These are phyloP conservation scores for Xylaria acuta DNA, from an alignment of 495 filamentous ascomycete species.

Conservation along the genomic window DNA sequence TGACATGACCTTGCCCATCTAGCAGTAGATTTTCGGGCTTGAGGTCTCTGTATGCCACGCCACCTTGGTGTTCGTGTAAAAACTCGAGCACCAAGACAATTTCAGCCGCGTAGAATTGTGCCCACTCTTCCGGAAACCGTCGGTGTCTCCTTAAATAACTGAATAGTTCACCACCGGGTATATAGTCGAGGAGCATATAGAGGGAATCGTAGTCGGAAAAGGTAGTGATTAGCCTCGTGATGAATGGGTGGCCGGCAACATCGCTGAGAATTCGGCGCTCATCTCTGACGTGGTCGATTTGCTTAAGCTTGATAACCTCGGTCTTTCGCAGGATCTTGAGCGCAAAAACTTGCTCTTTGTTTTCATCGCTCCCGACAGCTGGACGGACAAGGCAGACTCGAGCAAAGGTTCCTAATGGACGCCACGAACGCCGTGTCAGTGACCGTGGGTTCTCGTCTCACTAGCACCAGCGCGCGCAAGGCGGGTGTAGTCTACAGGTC, in stretches of 20 bases:
- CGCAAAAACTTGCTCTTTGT: constrained; percentile 79
- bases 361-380: constrained; percentile 57
- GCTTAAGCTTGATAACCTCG: constrained; percentile 91
- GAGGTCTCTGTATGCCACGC: constrained; percentile 91
- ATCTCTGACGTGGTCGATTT: constrained; percentile 96
- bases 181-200: constrained; percentile 93
- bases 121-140: constrained; percentile 83
- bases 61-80: constrained; percentile 80
- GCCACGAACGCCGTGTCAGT: constrained; percentile 21
- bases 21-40: constrained; percentile 97
- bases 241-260: constrained; percentile 92
- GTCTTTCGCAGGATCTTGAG: constrained; percentile 89
- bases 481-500: not conserved
- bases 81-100: constrained; percentile 92
- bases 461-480: constrained; percentile 17
- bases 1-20: constrained; percentile 91
- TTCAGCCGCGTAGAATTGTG: constrained; percentile 94
- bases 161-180: constrained; percentile 95
- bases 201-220: constrained; percentile 89
- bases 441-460: not conserved
- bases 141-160: constrained; percentile 86
- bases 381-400: constrained; percentile 87
- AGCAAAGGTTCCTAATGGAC: constrained; percentile 83
- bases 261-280: constrained; percentile 86
- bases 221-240: constrained; percentile 86